These are phyloP conservation scores for Ottelia alismoides DNA, from an alignment of 106 monocot genomes.

Conservation along the genomic window DNA sequence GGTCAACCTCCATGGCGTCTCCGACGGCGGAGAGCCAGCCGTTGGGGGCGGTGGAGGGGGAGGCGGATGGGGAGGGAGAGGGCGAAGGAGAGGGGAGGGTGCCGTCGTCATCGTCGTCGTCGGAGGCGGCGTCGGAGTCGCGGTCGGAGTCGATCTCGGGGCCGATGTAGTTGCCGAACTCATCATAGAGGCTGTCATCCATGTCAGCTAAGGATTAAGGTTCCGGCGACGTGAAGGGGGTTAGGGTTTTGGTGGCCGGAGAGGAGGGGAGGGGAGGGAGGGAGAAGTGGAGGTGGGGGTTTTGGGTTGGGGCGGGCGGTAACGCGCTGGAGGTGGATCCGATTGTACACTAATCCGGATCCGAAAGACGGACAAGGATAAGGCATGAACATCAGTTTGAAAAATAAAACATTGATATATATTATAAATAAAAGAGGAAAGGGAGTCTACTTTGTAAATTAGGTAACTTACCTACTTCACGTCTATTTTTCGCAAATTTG, in stretches of 20 bases:
- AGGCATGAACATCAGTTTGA: too few relatives aligned
- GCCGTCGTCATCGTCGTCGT: slow-evolving; percentile 14
- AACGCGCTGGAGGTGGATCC: too few relatives aligned
- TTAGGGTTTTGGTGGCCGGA: not conserved
- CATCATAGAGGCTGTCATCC: slow-evolving; percentile 96
- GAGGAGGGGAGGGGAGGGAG: not conserved
- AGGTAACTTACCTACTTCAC: too few relatives aligned
- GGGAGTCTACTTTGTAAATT: too few relatives aligned
- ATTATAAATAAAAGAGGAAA: too few relatives aligned
- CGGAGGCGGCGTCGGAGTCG: slow-evolving; percentile 33
- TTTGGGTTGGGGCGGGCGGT: too few relatives aligned
- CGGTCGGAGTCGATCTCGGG: slow-evolving; percentile 69
- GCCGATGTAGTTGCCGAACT: slow-evolving; percentile 99
- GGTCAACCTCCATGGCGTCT: slow-evolving; percentile 37
- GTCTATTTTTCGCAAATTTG: too few relatives aligned
- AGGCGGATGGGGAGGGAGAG: slow-evolving; percentile 8
- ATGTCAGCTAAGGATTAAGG: slow-evolving; percentile 21
- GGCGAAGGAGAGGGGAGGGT: too few relatives aligned
- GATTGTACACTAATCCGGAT: too few relatives aligned
- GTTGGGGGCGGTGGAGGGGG: slow-evolving; percentile 13
- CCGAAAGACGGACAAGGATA: too few relatives aligned
- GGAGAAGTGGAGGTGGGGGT: too few relatives aligned
- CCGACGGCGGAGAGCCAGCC: slow-evolving; percentile 15
- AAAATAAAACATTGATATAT: too few relatives aligned
- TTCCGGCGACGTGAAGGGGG: not conserved